Conservation (phyloP, 495 filamentous ascomycete genomes). For the Pyronema omphalodes region DNA sequence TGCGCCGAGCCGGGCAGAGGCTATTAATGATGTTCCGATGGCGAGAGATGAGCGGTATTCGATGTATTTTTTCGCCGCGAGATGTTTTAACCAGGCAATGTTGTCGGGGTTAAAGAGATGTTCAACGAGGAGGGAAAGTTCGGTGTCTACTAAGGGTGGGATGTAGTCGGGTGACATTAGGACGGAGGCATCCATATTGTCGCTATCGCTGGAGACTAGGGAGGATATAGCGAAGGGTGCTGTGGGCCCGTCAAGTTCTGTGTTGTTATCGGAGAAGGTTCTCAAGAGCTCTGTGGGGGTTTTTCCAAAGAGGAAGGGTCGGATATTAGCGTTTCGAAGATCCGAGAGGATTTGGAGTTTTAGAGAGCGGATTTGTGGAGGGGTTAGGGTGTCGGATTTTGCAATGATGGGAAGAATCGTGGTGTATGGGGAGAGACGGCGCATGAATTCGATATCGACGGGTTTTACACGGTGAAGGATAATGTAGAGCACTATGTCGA, state of each 20-base stretch:
- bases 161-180: constrained; percentile 91
- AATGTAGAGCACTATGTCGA: constrained; percentile 76
- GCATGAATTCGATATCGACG: constrained; percentile 60
- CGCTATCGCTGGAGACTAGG: constrained; percentile 51
- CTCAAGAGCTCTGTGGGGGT: constrained; percentile 19
- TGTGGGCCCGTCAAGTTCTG: constrained; percentile 8
- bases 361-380: constrained; percentile 38
- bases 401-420: constrained; percentile 77
- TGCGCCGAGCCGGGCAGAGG: background rate
- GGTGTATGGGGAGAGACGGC: constrained; percentile 52
- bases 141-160: constrained; percentile 61
- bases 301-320: constrained; percentile 48
- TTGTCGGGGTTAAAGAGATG: constrained; percentile 64
- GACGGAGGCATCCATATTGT: constrained; percentile 86
- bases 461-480: constrained; percentile 52
- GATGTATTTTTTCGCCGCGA: constrained; percentile 73
- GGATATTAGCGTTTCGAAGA: constrained; percentile 41
- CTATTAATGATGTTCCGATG: background rate
- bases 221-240: constrained; percentile 69
- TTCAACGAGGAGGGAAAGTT: constrained; percentile 50
- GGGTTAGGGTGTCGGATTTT: constrained; percentile 50
- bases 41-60: constrained; percentile 32
- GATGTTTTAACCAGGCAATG: constrained; percentile 69
- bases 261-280: constrained; percentile 15
- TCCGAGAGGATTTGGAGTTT: constrained; percentile 45